Evolutionary conservation across 2,329 filamentous ascomycete species (phyloP).

Genomic region (Stachybotrys chartarum): DNA sequence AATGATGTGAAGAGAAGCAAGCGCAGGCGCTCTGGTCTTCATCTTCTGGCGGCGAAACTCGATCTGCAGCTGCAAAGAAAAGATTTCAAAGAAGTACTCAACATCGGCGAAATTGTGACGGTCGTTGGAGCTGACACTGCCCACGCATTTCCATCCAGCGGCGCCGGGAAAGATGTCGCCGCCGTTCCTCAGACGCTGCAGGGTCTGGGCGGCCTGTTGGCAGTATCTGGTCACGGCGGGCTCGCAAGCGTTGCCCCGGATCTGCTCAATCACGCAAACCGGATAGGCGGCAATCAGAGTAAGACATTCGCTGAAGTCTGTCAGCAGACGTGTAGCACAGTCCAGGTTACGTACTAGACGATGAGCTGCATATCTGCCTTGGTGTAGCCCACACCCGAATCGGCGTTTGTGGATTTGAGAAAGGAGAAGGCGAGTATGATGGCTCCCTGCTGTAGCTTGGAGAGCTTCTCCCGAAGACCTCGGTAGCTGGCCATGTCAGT

Average conservation of each 20-base stretch:
- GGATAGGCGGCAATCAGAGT: conserved; percentile 16
- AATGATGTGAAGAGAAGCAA: too few species aligned
- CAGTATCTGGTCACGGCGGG: conserved; percentile 16
- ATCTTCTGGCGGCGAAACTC: conserved; percentile 8
- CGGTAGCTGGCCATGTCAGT: conserved; percentile 7
- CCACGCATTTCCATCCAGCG: neutral
- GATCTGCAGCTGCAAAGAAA: conserved; percentile 15
- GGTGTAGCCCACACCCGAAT: neutral
- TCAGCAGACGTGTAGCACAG: conserved; percentile 1
- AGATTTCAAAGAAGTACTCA: conserved; percentile 17
- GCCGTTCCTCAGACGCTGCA: conserved; percentile 10
- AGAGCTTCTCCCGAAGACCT: conserved; percentile 13
- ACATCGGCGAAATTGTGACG: conserved; percentile 2
- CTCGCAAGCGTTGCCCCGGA: conserved; percentile 15
- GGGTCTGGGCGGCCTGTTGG: conserved; percentile 7
- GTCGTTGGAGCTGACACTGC: neutral
- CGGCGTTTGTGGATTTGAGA: conserved; percentile 10
- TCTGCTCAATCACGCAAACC: conserved; percentile 15
- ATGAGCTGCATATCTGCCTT: conserved; percentile 9
- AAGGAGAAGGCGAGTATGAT: conserved; percentile 12
- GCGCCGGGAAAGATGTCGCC: neutral
- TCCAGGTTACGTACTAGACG: conserved; percentile 11
- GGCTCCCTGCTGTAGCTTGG: conserved; percentile 8
- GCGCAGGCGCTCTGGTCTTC: too few species aligned
- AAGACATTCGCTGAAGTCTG: conserved; percentile 15